Base-by-base conservation (phyloP, 768 basidiomycete genomes). In the Suillus hirtellus region DNA sequence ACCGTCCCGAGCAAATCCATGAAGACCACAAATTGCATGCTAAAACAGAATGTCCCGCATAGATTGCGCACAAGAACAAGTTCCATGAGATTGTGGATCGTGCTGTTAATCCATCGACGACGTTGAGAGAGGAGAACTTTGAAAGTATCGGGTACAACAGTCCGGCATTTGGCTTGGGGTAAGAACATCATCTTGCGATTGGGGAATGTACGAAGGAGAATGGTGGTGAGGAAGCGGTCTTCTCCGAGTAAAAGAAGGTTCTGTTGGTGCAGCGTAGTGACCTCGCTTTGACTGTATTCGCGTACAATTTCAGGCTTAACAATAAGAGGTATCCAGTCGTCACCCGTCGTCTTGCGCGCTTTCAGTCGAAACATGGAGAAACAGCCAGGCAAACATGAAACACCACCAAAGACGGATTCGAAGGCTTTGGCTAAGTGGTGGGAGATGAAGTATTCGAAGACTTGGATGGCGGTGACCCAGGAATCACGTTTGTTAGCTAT, bases 21-120 rank as follows among this genome's bases (percentile, higher is more conserved):
- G 79, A 96, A 94, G 60, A 99, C 95, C 75, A 99, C 89, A 76
- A 99, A 99, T 75, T 99, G 97, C 96, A 98, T 99, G 77, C 95
- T 97, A 80, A 99, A 98, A 82, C 97, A 99, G 78, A 99, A 99
- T 37, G 96, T 99, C 42, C 97, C 97, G 76, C 97, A 99, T 17
- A 98, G 84, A 73, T 99, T 95, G 67, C 92, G 93, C 46, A 99
- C 97, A 65, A 93, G 87, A 42, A 98, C 93, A 44, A 99, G 89
- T 75, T 99, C 97, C 95, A 99, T 98, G 59, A 99, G 87, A 75
- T 99, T 99, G 81, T 99, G 97, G 59, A 99, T 93, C 0, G 97
- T 99, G 17, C 96, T 98, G 77, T 99, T 99, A 80, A 99, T 99
- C 97, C 97, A 99, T 62, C 97, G 89, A 21, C 97, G 89, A 38